These are phyloP conservation scores for Neophaeococcomyces aloes DNA, from an alignment of 2,329 filamentous ascomycete genomes.

Conservation along the genomic window DNA sequence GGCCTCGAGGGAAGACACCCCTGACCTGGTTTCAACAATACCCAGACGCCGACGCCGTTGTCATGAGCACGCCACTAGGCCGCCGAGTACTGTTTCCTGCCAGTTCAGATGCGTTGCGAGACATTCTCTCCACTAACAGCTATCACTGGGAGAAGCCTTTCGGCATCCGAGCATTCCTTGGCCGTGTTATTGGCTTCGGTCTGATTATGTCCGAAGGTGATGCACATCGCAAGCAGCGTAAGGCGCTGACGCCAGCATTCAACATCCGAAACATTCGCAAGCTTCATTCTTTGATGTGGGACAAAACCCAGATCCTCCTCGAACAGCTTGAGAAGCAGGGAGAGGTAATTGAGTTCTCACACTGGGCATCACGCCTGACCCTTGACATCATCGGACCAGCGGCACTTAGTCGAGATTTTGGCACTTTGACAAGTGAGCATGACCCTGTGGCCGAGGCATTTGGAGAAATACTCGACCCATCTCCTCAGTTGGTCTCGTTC, in stretches of 20 bases:
- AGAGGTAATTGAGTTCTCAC: slow-evolving; percentile 1
- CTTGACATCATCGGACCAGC: slow-evolving; percentile 50
- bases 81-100: background rate
- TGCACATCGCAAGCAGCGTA: slow-evolving; percentile 39
- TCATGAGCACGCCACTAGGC: background rate
- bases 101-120: slow-evolving; percentile 30
- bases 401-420: slow-evolving; percentile 48
- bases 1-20: too few relatives aligned
- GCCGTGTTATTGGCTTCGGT: slow-evolving; percentile 41
- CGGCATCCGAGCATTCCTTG: slow-evolving; percentile 35
- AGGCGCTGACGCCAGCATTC: slow-evolving; percentile 29
- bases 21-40: background rate
- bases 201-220: slow-evolving; percentile 42
- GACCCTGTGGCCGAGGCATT: slow-evolving; percentile 46
- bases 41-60: slow-evolving; percentile 1
- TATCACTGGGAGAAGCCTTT: slow-evolving; percentile 46
- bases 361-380: slow-evolving; percentile 36
- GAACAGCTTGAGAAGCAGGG: slow-evolving; percentile 27
- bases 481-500: slow-evolving; percentile 33
- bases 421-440: slow-evolving; percentile 39
- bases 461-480: slow-evolving; percentile 39
- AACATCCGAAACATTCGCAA: slow-evolving; percentile 29
- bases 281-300: slow-evolving; percentile 30
- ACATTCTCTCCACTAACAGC: slow-evolving; percentile 42
- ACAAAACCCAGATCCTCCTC: slow-evolving; percentile 27